Conservation (phyloP, 352 stramenopile genomes). For the Elongisporangium prolatum region DNA sequence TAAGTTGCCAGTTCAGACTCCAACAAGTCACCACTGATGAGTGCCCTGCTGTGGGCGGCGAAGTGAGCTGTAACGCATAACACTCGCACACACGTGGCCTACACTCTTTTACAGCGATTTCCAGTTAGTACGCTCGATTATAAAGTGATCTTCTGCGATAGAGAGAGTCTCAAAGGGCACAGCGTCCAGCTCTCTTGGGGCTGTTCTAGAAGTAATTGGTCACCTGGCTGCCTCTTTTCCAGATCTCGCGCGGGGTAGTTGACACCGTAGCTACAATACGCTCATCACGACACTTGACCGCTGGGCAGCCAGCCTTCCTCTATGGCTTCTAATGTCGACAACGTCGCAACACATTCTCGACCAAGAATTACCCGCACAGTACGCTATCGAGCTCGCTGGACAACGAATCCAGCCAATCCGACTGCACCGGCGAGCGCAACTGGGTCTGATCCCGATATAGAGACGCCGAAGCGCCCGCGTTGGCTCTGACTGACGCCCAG, state of each 20-base stretch:
- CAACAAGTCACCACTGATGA: background rate
- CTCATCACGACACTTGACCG: background rate
- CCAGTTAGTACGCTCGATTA: background rate
- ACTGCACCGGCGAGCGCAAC: background rate
- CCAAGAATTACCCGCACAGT: background rate
- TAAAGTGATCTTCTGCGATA: background rate
- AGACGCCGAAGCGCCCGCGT: background rate
- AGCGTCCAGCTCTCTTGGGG: background rate
- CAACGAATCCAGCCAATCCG: background rate
- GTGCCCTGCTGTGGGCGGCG: background rate
- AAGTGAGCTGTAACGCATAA: background rate
- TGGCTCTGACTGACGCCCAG: constrained; percentile 35
- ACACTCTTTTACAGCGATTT: background rate
- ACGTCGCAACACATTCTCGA: background rate
- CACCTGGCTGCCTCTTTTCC: background rate
- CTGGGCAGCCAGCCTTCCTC: background rate
- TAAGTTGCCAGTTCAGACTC: background rate
- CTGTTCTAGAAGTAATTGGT: background rate
- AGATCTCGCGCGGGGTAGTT: background rate
- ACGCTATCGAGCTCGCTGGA: background rate
- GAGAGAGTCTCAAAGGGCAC: background rate
- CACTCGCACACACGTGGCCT: background rate
- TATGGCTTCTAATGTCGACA: background rate
- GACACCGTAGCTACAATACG: background rate
- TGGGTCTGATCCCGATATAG: background rate